phyloP scores from a whole-genome alignment of 495 filamentous ascomycete genomes.

The Lepraria neglecta region DNA sequence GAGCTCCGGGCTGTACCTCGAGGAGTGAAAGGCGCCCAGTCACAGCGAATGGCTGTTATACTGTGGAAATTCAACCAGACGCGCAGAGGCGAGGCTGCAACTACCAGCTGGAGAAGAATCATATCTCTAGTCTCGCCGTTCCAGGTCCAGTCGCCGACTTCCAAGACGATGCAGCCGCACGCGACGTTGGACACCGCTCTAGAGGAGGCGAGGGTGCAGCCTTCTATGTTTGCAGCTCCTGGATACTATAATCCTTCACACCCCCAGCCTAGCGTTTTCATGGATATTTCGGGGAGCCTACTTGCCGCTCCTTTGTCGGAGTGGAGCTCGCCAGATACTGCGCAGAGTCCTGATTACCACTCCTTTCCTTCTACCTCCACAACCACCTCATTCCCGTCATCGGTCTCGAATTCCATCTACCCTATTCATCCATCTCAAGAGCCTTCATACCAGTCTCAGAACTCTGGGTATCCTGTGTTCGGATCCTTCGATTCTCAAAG shows the following conservation, averaged over 20 bases:
- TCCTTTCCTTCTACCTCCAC: conserved; percentile 23
- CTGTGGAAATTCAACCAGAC: conserved; percentile 51
- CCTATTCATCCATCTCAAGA: conserved; percentile 1
- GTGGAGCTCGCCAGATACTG: conserved; percentile 14
- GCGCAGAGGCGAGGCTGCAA: conserved; percentile 40
- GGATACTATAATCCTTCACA: neutral
- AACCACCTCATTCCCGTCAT: conserved; percentile 22
- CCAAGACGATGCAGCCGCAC: conserved; percentile 5
- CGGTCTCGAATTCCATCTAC: conserved; percentile 14
- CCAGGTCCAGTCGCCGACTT: conserved; percentile 25
- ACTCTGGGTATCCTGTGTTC: conserved; percentile 1
- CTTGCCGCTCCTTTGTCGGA: conserved; percentile 10
- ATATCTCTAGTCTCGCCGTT: conserved; percentile 39
- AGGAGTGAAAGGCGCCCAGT: neutral
- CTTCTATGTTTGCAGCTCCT: neutral
- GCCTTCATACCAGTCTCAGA: neutral
- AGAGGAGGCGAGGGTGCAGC: neutral
- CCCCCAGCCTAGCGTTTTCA: conserved; percentile 17
- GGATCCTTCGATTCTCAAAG: conserved; percentile 10
- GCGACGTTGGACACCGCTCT: conserved; percentile 20
- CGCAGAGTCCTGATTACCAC: conserved; percentile 13
- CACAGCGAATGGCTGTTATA: conserved; percentile 42
- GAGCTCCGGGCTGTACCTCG: conserved; percentile 39
- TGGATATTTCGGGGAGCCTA: conserved; percentile 9
- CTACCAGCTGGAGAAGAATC: conserved; percentile 49